Evolutionary conservation across 2,329 filamentous ascomycete genomes (phyloP).

Genomic region (Cercospora janseana): DNA sequence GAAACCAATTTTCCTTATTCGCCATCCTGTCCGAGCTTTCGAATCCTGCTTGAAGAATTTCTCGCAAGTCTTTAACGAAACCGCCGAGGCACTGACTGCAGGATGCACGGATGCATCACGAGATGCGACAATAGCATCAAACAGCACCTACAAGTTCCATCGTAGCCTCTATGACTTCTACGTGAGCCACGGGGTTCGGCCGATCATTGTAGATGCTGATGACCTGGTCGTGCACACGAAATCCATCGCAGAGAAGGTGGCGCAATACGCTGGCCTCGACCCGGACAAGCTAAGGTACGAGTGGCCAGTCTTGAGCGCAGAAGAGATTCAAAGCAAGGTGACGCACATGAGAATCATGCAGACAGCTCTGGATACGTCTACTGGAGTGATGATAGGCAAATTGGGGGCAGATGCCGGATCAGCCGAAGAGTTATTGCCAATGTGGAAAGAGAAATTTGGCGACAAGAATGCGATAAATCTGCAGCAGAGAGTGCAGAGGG

Average conservation of each 20-base stretch:
- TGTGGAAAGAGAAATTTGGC: conserved; percentile 10
- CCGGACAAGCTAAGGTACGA: conserved; percentile 1
- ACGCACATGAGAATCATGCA: conserved; percentile 6
- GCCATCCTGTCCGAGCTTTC: conserved; percentile 13
- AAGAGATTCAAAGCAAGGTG: neutral
- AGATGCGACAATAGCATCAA: neutral
- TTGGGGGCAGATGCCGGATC: neutral
- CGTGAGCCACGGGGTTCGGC: conserved; percentile 3
- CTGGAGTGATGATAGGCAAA: neutral
- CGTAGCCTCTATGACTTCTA: conserved; percentile 13
- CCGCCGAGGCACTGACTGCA: neutral
- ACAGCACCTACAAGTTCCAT: conserved; percentile 3
- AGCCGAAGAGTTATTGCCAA: conserved; percentile 9
- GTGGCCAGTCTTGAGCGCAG: neutral
- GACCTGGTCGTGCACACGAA: conserved; percentile 8
- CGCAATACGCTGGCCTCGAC: conserved; percentile 6
- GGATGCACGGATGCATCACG: neutral
- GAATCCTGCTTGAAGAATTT: conserved; percentile 4
- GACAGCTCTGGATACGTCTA: conserved; percentile 3
- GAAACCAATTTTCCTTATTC: conserved; percentile 11
- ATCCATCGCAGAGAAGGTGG: conserved; percentile 7
- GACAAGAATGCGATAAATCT: neutral
- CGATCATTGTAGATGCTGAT: conserved; percentile 10
- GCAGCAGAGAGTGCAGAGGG: conserved; percentile 2
- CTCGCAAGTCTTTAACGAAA: conserved; percentile 3